Conservation (phyloP, 2,329 filamentous ascomycete genomes). For the Didymella pinodella region DNA sequence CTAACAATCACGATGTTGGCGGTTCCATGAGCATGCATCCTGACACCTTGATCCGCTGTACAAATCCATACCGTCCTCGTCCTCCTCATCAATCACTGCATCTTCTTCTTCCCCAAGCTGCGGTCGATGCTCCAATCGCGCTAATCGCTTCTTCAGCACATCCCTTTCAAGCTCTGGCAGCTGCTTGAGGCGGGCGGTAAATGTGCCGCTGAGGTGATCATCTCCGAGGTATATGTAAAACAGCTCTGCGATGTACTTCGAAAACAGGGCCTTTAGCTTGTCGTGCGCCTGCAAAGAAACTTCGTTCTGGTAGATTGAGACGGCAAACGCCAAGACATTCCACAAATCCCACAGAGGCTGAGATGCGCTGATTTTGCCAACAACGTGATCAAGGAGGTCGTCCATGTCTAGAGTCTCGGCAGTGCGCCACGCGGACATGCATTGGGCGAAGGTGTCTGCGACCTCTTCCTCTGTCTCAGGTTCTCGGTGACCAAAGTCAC, state of each 20-base stretch:
- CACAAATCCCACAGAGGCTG: slow-evolving; percentile 13
- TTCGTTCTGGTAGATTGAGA: slow-evolving; percentile 24
- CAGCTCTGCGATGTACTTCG: slow-evolving; percentile 31
- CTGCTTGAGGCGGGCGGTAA: slow-evolving; percentile 21
- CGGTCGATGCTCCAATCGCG: not conserved
- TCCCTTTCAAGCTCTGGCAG: slow-evolving; percentile 31
- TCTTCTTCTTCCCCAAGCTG: not conserved
- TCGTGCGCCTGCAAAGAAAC: slow-evolving; percentile 15
- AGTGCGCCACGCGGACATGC: slow-evolving; percentile 33
- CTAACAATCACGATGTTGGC: not conserved
- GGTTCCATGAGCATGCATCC: not conserved
- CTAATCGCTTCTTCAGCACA: slow-evolving; percentile 5
- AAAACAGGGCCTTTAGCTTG: slow-evolving; percentile 28
- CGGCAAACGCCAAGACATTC: slow-evolving; percentile 28
- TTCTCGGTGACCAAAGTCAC: slow-evolving; percentile 29
- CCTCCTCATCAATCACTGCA: not conserved
- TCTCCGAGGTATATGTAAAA: slow-evolving; percentile 28
- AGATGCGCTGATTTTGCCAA: slow-evolving; percentile 29
- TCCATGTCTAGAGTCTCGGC: slow-evolving; percentile 33
- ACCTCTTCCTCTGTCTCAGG: slow-evolving; percentile 26
- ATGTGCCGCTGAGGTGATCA: slow-evolving; percentile 14
- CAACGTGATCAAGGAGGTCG: slow-evolving; percentile 39
- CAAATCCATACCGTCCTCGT: slow-evolving; percentile 2
- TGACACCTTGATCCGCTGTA: not conserved
- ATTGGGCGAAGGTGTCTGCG: slow-evolving; percentile 27